Conservation (phyloP, 805 yeast species). For the Metschnikowia kofuensis region DNA sequence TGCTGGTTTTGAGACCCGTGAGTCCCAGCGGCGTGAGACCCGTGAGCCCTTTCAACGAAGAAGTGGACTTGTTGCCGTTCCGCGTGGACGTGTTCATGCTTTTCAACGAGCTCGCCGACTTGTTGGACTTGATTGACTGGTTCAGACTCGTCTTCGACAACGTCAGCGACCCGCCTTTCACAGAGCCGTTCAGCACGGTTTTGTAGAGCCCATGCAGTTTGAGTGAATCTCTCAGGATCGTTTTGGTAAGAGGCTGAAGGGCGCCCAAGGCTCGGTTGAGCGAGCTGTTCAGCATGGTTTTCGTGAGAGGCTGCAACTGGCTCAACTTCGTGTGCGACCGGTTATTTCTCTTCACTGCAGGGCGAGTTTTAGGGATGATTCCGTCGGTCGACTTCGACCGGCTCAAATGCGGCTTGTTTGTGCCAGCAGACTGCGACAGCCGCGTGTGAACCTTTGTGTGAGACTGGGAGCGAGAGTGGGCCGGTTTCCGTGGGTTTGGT, state of each 20-base stretch:
- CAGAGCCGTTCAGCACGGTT: slow-evolving; percentile 14
- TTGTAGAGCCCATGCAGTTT: slow-evolving; percentile 13
- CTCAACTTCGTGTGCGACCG: slow-evolving; percentile 36
- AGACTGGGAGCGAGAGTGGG: slow-evolving; percentile 16
- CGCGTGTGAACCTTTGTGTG: slow-evolving; percentile 13
- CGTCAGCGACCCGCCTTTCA: slow-evolving; percentile 3
- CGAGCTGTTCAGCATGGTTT: slow-evolving; percentile 17
- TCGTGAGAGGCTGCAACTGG: slow-evolving; percentile 16
- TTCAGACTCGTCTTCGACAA: slow-evolving; percentile 15
- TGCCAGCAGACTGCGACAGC: slow-evolving; percentile 7
- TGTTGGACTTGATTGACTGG: slow-evolving; percentile 22
- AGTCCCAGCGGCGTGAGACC: slow-evolving; percentile 1
- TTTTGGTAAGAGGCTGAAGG: slow-evolving; percentile 18
- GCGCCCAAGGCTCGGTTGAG: slow-evolving; percentile 7
- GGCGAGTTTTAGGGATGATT: slow-evolving; percentile 23
- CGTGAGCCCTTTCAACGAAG: slow-evolving; percentile 10
- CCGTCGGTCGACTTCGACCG: slow-evolving; percentile 44
- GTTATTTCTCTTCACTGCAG: slow-evolving; percentile 30
- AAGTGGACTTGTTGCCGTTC: slow-evolving; percentile 1
- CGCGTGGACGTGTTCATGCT: slow-evolving; percentile 16
- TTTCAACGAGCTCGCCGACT: slow-evolving; percentile 34
- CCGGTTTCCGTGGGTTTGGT: slow-evolving; percentile 6
- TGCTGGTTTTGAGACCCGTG: slow-evolving; percentile 36
- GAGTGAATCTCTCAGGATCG: slow-evolving; percentile 16
- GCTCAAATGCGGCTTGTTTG: slow-evolving; percentile 27